Conservation (phyloP, 345 rosid genomes). For the Luvunga scandens region DNA sequence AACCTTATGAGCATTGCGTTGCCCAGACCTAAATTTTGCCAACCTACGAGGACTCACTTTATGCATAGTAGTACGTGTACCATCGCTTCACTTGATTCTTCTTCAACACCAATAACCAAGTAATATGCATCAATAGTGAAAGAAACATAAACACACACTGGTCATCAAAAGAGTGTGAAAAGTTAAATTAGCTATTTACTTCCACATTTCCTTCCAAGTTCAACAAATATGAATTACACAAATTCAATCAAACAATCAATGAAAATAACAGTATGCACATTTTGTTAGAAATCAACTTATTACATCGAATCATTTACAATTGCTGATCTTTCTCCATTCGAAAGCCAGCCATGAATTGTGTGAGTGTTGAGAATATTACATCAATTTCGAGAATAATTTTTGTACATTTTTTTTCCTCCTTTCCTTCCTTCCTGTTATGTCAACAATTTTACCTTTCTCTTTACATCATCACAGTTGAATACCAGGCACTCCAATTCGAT, state of each 20-base stretch:
- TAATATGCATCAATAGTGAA: background rate
- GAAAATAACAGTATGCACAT: background rate
- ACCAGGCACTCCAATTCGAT: conserved; percentile 24
- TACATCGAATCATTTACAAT: conserved; percentile 48
- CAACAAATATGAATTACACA: conserved; percentile 18
- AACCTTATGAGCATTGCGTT: too few species aligned
- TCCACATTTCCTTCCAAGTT: background rate
- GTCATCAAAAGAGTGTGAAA: background rate
- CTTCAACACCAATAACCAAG: too few species aligned
- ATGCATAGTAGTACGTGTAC: too few species aligned
- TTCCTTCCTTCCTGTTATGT: conserved; percentile 32
- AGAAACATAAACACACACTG: background rate
- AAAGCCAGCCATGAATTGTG: conserved; percentile 42
- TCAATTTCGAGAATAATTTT: conserved; percentile 23
- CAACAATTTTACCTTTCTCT: conserved; percentile 20
- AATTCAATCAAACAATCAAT: conserved; percentile 29
- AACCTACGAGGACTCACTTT: too few species aligned
- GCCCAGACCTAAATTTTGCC: too few species aligned
- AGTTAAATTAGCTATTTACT: background rate
- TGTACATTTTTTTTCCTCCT: conserved; percentile 36
- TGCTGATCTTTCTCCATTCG: conserved; percentile 21
- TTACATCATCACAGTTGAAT: conserved; percentile 26
- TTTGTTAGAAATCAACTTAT: conserved; percentile 30
- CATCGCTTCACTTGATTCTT: too few species aligned
- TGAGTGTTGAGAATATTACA: conserved; percentile 38